Conservation (phyloP, 495 filamentous ascomycete genomes). For the Neurospora terricola region DNA sequence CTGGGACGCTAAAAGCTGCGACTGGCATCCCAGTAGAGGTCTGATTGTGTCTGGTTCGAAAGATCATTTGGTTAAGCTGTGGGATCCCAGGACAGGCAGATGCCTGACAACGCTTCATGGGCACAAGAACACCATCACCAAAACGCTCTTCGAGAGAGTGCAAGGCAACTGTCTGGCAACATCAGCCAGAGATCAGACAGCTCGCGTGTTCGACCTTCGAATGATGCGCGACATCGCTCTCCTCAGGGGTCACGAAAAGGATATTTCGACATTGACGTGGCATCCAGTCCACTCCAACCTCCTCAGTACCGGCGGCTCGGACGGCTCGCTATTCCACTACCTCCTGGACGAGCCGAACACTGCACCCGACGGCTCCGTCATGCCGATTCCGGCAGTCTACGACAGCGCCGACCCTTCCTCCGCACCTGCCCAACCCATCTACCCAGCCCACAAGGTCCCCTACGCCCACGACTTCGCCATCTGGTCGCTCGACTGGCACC, state of each 20-base stretch:
- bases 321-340: conserved; percentile 86
- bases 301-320: conserved; percentile 81
- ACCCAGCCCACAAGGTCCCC: conserved; percentile 73
- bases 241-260: conserved; percentile 86
- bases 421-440: conserved; percentile 74
- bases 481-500: conserved; percentile 97
- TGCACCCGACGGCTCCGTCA: conserved; percentile 58
- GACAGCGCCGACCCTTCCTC: conserved; percentile 68
- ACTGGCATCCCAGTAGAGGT: conserved; percentile 96
- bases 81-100: conserved; percentile 84
- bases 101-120: conserved; percentile 90
- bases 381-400: conserved; percentile 45
- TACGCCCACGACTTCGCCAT: conserved; percentile 90
- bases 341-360: conserved; percentile 84
- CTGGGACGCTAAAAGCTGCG: conserved; percentile 92
- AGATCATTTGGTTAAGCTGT: conserved; percentile 93
- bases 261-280: conserved; percentile 86
- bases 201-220: conserved; percentile 84
- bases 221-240: conserved; percentile 98
- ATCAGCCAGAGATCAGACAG: conserved; percentile 83
- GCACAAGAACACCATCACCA: conserved; percentile 94
- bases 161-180: conserved; percentile 80
- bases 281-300: conserved; percentile 83
- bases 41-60: conserved; percentile 93
- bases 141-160: conserved; percentile 74